Evolutionary conservation across 192 early-diverging fungal genomes (phyloP).

Genomic region (Podila epigama): DNA sequence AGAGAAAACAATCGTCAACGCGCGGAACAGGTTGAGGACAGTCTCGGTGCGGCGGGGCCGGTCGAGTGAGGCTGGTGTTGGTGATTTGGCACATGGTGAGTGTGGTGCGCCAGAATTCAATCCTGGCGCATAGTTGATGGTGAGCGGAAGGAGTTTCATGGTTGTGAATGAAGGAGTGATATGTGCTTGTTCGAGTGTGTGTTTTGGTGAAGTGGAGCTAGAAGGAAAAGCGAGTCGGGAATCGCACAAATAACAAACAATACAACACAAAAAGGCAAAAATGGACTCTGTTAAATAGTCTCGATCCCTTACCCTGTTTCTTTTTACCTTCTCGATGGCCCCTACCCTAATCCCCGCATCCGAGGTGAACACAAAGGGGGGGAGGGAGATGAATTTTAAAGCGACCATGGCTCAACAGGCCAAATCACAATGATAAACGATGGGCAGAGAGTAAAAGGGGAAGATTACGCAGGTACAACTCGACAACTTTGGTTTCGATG

Average conservation of each 20-base stretch:
- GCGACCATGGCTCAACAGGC: too few species aligned
- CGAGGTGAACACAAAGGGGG: too few species aligned
- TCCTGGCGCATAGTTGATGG: constrained; percentile 8
- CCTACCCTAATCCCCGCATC: too few species aligned
- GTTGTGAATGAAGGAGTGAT: not conserved
- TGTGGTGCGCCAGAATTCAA: not conserved
- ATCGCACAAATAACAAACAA: too few species aligned
- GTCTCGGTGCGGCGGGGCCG: constrained; percentile 34
- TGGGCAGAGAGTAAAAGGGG: not conserved
- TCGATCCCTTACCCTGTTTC: too few species aligned
- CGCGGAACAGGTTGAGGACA: constrained; percentile 23
- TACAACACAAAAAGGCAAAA: too few species aligned
- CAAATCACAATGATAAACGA: not conserved
- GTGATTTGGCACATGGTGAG: constrained; percentile 43
- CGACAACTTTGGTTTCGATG: too few species aligned
- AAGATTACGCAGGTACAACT: not conserved
- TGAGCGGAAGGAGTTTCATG: constrained; percentile 36
- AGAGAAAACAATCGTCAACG: constrained; percentile 23
- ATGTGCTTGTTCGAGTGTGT: not conserved
- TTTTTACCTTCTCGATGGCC: too few species aligned
- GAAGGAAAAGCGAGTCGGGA: not conserved
- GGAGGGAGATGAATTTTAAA: too few species aligned
- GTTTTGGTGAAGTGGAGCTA: not conserved
- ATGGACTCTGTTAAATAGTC: too few species aligned
- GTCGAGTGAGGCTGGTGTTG: constrained; percentile 32